Base-by-base conservation (phyloP, 257 asterid species). In the Rhazya stricta region DNA sequence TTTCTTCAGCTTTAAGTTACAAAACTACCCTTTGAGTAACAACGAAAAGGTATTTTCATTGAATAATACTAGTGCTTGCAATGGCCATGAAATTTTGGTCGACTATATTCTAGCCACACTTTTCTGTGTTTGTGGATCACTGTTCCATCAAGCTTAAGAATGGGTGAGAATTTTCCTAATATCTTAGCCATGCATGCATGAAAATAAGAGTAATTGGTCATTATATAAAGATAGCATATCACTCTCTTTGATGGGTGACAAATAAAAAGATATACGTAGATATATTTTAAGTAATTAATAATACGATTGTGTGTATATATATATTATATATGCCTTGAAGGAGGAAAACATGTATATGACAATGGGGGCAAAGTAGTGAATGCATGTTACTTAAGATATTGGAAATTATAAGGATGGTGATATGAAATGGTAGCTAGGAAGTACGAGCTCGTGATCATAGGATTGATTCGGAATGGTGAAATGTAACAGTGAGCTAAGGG, bases 381-480 rank as follows among this genome's bases (percentile, higher is more conserved):
- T 62, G 16, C n/a, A 32, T 15, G 42, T 62, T 13, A 30, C 23
- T 13, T 30, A 13, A 13, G 10, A 39, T 19, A 62, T 32, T 62
- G 68, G 48, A 0, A 10, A 43, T n/a, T n/a, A 43, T 1, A n/a
- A 25, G 12, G 8, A 25, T n/a, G n/a, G n/a, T n/a, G 65, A 41
- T 41, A 61, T 30, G 67, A 60, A 29, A 60, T 60, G 11, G 67
- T 21, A 53, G 23, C 10, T 53, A n/a, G 75, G 74, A 77, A 82
- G 79, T 56, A 81, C 32, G 86, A 77, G 85, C 88, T 85, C 89
- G 91, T 88, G 92, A 88, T 78, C 67, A 77, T 80, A 67, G 78
- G 73, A 78, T 81, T 84, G 88, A 85, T 77, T 76, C 15, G 27
- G 69, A 63, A 63, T 32, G 69, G 69, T 32, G 69, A 63, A 63